Base-by-base conservation (phyloP, 352 stramenopile species). In the Globisporangium ultimum region DNA sequence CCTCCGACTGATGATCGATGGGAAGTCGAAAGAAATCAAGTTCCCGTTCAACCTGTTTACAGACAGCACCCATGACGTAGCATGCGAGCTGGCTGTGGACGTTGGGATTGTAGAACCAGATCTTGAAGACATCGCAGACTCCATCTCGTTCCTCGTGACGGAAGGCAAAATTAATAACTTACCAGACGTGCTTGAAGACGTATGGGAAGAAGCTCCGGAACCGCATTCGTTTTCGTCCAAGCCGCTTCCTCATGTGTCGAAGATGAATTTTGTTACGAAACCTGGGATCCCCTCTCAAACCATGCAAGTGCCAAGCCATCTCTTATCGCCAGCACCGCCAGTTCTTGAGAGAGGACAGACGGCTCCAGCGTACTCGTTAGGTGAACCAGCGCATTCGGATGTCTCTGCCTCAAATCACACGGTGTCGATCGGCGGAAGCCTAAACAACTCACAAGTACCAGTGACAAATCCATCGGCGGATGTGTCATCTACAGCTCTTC, bases 1-100 rank as follows among this genome's bases (percentile, higher is more conserved):
- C 53, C 72, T 98, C 41, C 89, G 85, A n/a, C 86, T 94, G 59
- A 88, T 84, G 60, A 85, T 94, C 40, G 82, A 94, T 62, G 85
- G 89, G 67, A 95, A 97, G 70, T 97, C 89, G n/a, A 95, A 98
- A 70, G 95, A 97, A 58, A 97, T 98, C 58, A 96, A 98, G 79
- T 98, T 98, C 75, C 87, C 92, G 15, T 98, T 98, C 80, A 95
- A 98, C 68, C 71, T 98, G 48, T 96, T 98, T 21, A 87, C 94
- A 34, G 94, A 98, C 70, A 96, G 92, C 67, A 84, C 91, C 15
- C 86, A 98, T 55, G 88, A 98, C 68, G 90, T 98, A 45, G 93
- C 91, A n/a, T 97, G 93, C 51, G 94, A 98, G 78, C 88, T 98
- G 72, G 91, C 96, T 15, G 81, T 95, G 46, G 94, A 98, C 50